Conservation (phyloP, 1,284 basidiomycete species). For the Chiua sp. region DNA sequence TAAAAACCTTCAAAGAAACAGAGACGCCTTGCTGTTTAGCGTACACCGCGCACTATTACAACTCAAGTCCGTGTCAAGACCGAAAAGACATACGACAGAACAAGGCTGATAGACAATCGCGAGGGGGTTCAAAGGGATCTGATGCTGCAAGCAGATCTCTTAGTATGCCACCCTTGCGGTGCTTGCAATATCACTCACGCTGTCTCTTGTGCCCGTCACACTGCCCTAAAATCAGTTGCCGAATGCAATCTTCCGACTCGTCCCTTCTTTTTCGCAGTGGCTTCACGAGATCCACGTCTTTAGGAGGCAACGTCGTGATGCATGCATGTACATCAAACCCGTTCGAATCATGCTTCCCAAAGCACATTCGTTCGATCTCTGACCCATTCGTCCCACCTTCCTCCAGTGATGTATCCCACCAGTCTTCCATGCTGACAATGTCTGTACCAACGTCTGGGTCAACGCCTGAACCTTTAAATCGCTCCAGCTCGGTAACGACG, state of each 20-base stretch:
- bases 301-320: slow-evolving; percentile 30
- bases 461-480: slow-evolving; percentile 15
- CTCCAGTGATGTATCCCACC: slow-evolving; percentile 25
- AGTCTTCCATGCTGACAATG: slow-evolving; percentile 27
- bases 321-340: slow-evolving; percentile 33
- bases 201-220: slow-evolving; percentile 16
- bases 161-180: not conserved
- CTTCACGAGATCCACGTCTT: slow-evolving; percentile 13
- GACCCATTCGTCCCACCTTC: slow-evolving; percentile 20
- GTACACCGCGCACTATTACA: not conserved
- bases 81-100: not conserved
- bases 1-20: not conserved
- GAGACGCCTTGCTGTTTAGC: too few species aligned
- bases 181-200: slow-evolving; percentile 14
- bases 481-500: slow-evolving; percentile 35
- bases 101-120: slow-evolving; percentile 13
- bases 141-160: slow-evolving; percentile 10
- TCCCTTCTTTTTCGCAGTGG: slow-evolving; percentile 22
- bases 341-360: slow-evolving; percentile 4
- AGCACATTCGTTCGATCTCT: slow-evolving; percentile 18
- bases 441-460: not conserved
- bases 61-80: not conserved
- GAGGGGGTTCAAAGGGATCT: not conserved
- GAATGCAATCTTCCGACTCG: slow-evolving; percentile 18
- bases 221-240: slow-evolving; percentile 16